Evolutionary conservation across 1,139 yeast species (phyloP), one percentile per base, ranked within the genome.

Genomic region (Groenewaldozyma auringiensis): DNA sequence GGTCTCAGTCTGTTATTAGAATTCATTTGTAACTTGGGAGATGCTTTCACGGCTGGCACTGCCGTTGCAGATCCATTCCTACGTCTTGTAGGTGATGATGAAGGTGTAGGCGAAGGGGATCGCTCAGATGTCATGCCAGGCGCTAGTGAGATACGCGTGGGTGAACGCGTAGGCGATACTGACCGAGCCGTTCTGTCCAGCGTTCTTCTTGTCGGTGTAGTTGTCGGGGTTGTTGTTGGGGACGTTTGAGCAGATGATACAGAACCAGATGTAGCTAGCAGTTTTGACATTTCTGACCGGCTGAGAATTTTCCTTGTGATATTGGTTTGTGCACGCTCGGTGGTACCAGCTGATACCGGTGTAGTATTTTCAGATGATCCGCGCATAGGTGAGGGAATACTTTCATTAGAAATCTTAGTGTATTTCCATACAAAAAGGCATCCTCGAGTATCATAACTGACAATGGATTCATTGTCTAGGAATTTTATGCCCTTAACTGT

Each of bases 401-500:
- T 33, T 31, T 37, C 16, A 8, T 9, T 34, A n/a, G 18, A 13
- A 3, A 3, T 21, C 27, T 37, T 41, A 2, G 40, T 25, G 16
- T 50, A 36, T 11, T 49, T 47, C 64, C 65, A 60, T 21, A 60
- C 33, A 34, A 60, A 58, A 1, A 60, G 48, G 40, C 63, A 58
- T 0, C 65, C 64, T 41, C 60, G 64, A 34, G 50, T 49, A 2
- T 62, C 63, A 22, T 56, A 51, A 41, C 61, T 60, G 14, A 53
- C 60, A n/a, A 59, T 42, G 14, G 47, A 50, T 9, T 48, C 50
- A 11, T 49, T 39, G 2, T 54, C 58, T 2, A 59, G 42, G 53
- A 60, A 53, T 1, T 65, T 53, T 13, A 81, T 53, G 0, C 75
- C 74, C 3, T 75, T 57, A 4, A 79, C 69, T 1, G 73, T 63